These are phyloP conservation scores for Globisporangium cystogenes DNA, from an alignment of 352 stramenopile genomes.

Conservation along the genomic window DNA sequence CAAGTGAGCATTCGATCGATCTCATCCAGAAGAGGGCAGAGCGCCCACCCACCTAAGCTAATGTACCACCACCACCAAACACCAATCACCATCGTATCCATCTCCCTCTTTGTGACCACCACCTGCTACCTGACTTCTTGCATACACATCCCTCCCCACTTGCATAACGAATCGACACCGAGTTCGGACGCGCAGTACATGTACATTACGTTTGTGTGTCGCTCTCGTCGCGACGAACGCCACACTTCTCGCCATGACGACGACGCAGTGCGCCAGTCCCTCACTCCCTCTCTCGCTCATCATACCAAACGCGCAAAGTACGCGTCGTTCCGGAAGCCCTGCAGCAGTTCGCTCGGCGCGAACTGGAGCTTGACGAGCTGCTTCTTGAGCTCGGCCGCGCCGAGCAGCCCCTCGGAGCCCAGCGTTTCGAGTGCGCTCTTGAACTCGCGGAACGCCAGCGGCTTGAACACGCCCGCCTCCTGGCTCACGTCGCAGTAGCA, in stretches of 20 bases:
- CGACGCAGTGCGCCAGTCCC: no score
- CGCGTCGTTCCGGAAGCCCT: constrained; percentile 63
- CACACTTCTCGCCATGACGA: no score
- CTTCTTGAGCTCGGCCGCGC: constrained; percentile 53
- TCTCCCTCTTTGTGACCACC: no score
- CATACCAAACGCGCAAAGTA: constrained; percentile 77
- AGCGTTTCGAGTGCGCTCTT: constrained; percentile 59
- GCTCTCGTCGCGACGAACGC: no score
- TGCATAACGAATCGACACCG: no score
- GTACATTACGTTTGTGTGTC: no score
- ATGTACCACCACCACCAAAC: not conserved
- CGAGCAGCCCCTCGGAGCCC: constrained; percentile 59
- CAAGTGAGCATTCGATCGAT: constrained; percentile 1
- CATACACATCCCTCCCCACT: no score
- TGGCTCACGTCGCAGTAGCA: constrained; percentile 69
- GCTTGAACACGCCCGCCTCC: constrained; percentile 58
- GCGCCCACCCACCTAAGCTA: not conserved
- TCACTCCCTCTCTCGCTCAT: not conserved
- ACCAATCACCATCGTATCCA: no score
- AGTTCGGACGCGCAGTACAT: no score
- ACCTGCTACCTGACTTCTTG: no score
- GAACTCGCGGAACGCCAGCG: constrained; percentile 60
- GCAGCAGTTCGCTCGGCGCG: constrained; percentile 57
- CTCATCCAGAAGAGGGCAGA: not conserved
- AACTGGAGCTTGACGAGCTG: constrained; percentile 72